Conservation (phyloP, 306 rosid species). For the Acacia melanoxylon region DNA sequence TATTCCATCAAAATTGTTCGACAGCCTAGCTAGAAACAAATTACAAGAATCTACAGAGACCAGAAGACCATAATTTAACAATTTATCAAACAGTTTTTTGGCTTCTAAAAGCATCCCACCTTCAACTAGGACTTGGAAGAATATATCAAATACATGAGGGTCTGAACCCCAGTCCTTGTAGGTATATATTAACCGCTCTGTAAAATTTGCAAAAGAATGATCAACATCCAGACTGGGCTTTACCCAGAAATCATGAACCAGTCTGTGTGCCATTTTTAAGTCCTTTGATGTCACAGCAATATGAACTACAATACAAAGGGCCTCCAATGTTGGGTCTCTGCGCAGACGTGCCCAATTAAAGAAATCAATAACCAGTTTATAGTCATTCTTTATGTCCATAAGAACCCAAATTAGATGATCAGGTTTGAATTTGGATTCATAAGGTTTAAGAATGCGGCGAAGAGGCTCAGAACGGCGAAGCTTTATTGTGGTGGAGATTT, state of each 20-base stretch:
- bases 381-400: neutral
- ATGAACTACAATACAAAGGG: neutral
- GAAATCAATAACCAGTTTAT: neutral
- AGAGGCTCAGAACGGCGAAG: neutral
- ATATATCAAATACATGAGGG: slow-evolving; percentile 73
- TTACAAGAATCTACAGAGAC: slow-evolving; percentile 79
- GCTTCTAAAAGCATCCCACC: slow-evolving; percentile 64
- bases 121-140: slow-evolving; percentile 77
- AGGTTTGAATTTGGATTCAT: neutral
- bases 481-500: neutral
- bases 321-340: neutral
- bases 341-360: neutral
- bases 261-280: neutral
- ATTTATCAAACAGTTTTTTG: slow-evolving; percentile 52
- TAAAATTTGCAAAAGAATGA: neutral
- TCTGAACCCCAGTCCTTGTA: slow-evolving; percentile 35
- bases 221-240: neutral
- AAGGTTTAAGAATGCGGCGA: neutral
- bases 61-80: slow-evolving; percentile 64
- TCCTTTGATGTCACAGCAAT: neutral
- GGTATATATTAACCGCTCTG: neutral
- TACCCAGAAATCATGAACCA: neutral
- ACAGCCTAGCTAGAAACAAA: slow-evolving; percentile 56
- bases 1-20: slow-evolving; percentile 43
- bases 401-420: neutral